Evolutionary conservation across 495 filamentous ascomycete genomes (phyloP), one percentile per base, ranked within the genome.

Genomic region (Jackrogersella minutella): DNA sequence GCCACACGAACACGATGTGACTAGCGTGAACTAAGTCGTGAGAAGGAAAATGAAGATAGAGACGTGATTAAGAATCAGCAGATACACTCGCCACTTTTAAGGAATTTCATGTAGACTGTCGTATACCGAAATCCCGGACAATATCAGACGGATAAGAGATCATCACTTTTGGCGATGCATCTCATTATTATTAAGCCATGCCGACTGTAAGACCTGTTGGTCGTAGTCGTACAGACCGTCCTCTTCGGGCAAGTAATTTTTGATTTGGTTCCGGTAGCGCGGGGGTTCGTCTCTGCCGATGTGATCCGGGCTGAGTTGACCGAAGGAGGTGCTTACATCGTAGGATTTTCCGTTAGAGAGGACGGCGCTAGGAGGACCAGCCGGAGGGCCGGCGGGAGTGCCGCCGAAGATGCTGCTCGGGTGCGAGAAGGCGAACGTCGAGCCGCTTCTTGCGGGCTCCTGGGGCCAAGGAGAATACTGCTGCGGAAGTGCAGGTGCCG

Each of bases 321-420:
- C 59, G 21, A 73, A 73, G 0, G 70, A 58, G 19, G 64, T 66
- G 4, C 56, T 66, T 8, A 60, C 64, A 31, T 70, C 70, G 36
- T 66, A 70, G 14, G 59, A 65, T 24, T 64, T 44, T 6, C 72
- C 72, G 24, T 74, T 74, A 40, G 57, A 68, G 19, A 64, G 58
- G 13, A 51, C 44, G 9, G 54, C 39, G n/a, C 64, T 65, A 33
- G 52, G 52, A 41, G 63, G 63, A 9, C 37, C 61, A 8, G 28
- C 52, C 2, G 56, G 14, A 47, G 46, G 47, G 21, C 46, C 40
- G 6, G 43, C 58, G 22, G 75, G 72, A 28, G 75, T 73, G 16
- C 75, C 72, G n/a, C 46, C 66, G 26, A 73, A 72, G 9, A 80
- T 58, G 50, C 74, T 80, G 57, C 75, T 79, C 0, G 73, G 66